Evolutionary conservation across 139 green algal species (phyloP).

Genomic region (Limnomonas spitsbergensis): DNA sequence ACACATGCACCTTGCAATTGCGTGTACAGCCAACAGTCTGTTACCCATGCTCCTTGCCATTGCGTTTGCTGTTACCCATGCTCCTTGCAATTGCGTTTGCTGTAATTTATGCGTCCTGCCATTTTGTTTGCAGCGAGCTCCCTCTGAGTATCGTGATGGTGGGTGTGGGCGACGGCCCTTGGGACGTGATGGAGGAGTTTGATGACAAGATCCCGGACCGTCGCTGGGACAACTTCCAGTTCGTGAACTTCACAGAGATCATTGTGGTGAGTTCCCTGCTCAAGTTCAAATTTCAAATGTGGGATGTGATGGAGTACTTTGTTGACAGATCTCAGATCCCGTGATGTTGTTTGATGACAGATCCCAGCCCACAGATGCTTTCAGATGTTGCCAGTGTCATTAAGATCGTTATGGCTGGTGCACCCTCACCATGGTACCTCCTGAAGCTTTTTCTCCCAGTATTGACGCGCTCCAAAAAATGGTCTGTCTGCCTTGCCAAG

Average conservation of each 20-base stretch:
- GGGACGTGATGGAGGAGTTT: constrained; percentile 73
- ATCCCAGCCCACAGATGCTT: too few relatives aligned
- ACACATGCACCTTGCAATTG: too few relatives aligned
- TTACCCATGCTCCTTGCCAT: too few relatives aligned
- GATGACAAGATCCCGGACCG: constrained; percentile 64
- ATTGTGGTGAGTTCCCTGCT: constrained; percentile 7
- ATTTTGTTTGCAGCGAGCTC: constrained; percentile 41
- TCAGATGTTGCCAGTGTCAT: too few relatives aligned
- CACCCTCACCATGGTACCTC: background rate
- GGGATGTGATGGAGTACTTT: too few relatives aligned
- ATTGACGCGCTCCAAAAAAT: too few relatives aligned
- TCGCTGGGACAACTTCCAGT: constrained; percentile 76
- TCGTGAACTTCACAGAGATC: constrained; percentile 71
- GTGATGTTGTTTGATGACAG: too few relatives aligned
- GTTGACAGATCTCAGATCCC: too few relatives aligned
- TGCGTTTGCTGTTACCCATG: background rate
- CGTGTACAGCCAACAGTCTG: too few relatives aligned
- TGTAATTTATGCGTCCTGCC: background rate
- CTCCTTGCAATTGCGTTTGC: background rate
- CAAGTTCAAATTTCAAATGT: too few relatives aligned
- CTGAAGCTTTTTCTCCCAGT: background rate
- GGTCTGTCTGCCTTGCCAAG: too few relatives aligned
- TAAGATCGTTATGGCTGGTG: background rate
- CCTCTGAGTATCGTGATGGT: constrained; percentile 76
- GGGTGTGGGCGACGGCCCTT: constrained; percentile 74